phyloP scores from a whole-genome alignment of 768 basidiomycete genomes.

The Podaxis sp. region DNA sequence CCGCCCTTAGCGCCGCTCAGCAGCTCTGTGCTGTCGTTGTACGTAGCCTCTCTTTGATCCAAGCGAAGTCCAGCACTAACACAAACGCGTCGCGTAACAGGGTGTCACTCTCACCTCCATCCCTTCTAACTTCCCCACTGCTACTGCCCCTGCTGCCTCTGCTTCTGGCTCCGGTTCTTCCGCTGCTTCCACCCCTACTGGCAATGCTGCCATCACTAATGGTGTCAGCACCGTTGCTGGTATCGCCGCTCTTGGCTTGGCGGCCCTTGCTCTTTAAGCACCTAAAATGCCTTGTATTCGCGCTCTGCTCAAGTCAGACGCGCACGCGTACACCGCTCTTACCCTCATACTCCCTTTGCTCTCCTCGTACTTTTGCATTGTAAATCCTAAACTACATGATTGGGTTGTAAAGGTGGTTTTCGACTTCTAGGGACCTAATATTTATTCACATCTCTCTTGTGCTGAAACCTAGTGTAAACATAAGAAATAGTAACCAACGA shows the following conservation, averaged over 20 bases:
- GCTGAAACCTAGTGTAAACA: neutral
- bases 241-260: slow-evolving; percentile 42
- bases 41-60: slow-evolving; percentile 24
- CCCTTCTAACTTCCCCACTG: slow-evolving; percentile 14
- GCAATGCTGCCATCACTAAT: slow-evolving; percentile 17
- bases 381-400: neutral
- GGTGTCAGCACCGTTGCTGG: slow-evolving; percentile 38
- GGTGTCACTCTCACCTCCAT: slow-evolving; percentile 50
- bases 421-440: neutral
- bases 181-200: slow-evolving; percentile 14
- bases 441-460: neutral
- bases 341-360: neutral
- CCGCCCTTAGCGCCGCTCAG: slow-evolving; percentile 42
- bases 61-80: neutral
- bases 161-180: slow-evolving; percentile 9
- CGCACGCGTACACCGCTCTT: neutral
- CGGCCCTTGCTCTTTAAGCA: slow-evolving; percentile 45
- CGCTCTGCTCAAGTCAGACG: neutral
- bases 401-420: slow-evolving; percentile 3
- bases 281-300: neutral
- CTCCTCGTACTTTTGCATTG: neutral
- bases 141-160: slow-evolving; percentile 17
- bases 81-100: slow-evolving; percentile 29
- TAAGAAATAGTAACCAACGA: neutral
- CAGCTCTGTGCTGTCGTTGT: slow-evolving; percentile 50